phyloP scores from a whole-genome alignment of 2,329 filamentous ascomycete species.

The Arthrobotrys pseudoclavata region DNA sequence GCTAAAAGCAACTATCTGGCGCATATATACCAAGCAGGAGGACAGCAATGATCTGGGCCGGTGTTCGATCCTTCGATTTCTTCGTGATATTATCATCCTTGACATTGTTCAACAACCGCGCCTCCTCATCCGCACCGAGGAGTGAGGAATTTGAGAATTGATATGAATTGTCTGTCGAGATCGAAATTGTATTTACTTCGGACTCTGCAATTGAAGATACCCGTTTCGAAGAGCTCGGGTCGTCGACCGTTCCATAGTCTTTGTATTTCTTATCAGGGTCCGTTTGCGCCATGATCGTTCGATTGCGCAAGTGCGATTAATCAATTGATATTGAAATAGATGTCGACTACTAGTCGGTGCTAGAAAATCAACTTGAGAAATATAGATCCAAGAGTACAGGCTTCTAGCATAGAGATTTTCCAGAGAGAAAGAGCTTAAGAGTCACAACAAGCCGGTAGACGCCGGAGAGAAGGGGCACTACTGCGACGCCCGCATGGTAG shows the following conservation, averaged over 20 bases:
- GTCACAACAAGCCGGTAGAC: neutral
- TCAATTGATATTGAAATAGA: neutral
- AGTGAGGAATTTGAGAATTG: constrained; percentile 42
- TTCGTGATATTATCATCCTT: constrained; percentile 1
- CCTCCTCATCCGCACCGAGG: constrained; percentile 39
- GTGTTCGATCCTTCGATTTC: neutral
- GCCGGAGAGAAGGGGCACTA: neutral
- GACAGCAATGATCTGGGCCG: constrained; percentile 45
- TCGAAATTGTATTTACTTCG: constrained; percentile 46
- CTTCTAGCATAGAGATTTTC: neutral
- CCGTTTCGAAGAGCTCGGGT: constrained; percentile 21
- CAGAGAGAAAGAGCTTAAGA: neutral
- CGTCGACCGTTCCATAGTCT: constrained; percentile 12
- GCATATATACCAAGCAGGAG: constrained; percentile 35
- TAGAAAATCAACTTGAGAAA: neutral
- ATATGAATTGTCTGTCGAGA: constrained; percentile 40
- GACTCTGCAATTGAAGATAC: constrained; percentile 33
- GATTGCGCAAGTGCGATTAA: neutral
- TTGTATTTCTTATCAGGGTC: neutral
- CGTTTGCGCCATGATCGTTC: constrained; percentile 5
- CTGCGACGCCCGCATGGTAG: constrained; percentile 5
- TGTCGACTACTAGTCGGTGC: neutral
- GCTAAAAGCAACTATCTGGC: neutral
- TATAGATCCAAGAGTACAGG: too few species aligned
- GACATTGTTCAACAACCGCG: constrained; percentile 19